Evolutionary conservation across 768 basidiomycete genomes (phyloP), one percentile per base, ranked within the genome.

Genomic region (Lactarius sp.): DNA sequence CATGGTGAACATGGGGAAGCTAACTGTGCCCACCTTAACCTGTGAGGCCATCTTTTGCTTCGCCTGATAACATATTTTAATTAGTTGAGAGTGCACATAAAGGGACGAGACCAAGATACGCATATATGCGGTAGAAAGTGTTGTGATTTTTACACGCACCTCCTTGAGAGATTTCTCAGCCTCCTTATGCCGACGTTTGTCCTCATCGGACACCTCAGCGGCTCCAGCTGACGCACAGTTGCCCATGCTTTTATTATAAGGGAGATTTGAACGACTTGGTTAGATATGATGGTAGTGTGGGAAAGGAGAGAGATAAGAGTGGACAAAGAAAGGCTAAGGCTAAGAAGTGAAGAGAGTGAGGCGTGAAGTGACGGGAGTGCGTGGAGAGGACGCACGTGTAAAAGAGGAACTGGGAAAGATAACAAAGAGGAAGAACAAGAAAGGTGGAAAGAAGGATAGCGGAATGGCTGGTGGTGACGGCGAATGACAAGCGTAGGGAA

Each of bases 121-220:
- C 53, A 49, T 67, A 57, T 62, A 62, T 60, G 64, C 37, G 68
- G 46, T 2, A 50, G 42, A 56, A 16, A 18, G 52, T 50, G 9
- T 34, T 6, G 10, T 18, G 22, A 5, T 34, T 39, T 46, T n/a
- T 33, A 53, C 20, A 77, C 82, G 52, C 60, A 88, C 87, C 78
- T 92, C 90, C 72, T 80, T 87, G 62, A 95, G 77, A 69, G 84
- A 81, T 75, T 86, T 90, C 76, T 93, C 91, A 6, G 81, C 90
- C 68, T 87, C 86, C 60, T 78, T 77, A 70, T 92, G 85, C 66
- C 79, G 74, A 67, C 77, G 75, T 75, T 79, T 86, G 68, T 90
- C 90, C 47, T 86, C 83, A 56, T 92, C 90, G 10, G 82, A 78
- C 7, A 88, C 78, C 56, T 87, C 89, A 2, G 80, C 74, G 6